Base-by-base conservation (phyloP, 345 rosid genomes). In the Hibiscus tridactylites region DNA sequence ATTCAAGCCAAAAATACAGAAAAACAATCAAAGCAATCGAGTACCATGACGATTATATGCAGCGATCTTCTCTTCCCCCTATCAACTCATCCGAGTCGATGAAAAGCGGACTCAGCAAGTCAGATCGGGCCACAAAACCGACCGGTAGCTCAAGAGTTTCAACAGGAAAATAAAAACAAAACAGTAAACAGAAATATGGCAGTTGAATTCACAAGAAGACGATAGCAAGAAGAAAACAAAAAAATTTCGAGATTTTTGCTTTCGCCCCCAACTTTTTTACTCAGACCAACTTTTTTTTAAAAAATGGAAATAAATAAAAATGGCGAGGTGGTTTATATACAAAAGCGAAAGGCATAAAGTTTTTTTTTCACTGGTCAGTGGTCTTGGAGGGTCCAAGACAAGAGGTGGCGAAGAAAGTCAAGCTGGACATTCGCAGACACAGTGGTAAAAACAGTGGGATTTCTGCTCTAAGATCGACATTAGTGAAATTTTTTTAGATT, bases 371-470 rank as follows among this genome's bases (percentile, higher is more conserved):
- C 65, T 71, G 67, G 68, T 72, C 13, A 57, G 56, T 72, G 67
- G 68, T 72, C 68, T 47, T 66, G 60, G 63, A 65, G 74, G 74
- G 74, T 72, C 74, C 74, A 72, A 28, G 68, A 53, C 21, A 5
- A 28, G 46, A 44, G 74, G 65, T 61, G 62, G 73, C 62, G 49
- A 53, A 35, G 62, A 19, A 35, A 50, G 72, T 53, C 35, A 49
- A 61, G 68, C 61, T 72, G 74, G 68, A 61, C 29, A 61, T 46
- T 60, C 74, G 47, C 47, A 16, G 42, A 59, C 58, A 49, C 58
- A 49, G 29, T 47, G 42, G 68, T 57, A 72, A 54, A 72, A 60
- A 72, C 17, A 61, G 28, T 61, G 58, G 42, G 24, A 26, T 24
- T 42, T 71, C 70, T 37, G 9, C 56, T 44, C 57, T 28, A 58